Evolutionary conservation across 2,329 filamentous ascomycete species (phyloP).

Genomic region (Pseudophaeomoniella oleicola): DNA sequence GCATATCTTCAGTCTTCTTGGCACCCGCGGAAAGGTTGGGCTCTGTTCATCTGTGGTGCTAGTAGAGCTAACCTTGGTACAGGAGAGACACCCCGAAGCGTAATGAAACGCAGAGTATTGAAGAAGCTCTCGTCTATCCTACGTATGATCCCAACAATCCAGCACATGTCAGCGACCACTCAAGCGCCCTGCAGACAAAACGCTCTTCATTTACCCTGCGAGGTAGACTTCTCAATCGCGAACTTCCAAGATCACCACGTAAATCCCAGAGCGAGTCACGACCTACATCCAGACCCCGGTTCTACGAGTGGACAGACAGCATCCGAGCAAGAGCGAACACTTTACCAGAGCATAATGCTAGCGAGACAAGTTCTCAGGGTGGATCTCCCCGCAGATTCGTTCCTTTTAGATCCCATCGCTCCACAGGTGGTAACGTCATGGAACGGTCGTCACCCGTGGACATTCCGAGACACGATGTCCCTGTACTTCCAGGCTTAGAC

Average conservation of each 20-base stretch:
- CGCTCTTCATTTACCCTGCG: neutral
- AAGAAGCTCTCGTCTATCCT: constrained; percentile 1
- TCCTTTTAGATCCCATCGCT: neutral
- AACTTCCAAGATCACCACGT: neutral
- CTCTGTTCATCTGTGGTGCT: too few species aligned
- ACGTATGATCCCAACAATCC: neutral
- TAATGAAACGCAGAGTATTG: too few species aligned
- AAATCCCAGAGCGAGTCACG: neutral
- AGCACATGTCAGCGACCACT: neutral
- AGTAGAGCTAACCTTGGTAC: too few species aligned
- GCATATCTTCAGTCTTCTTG: neutral
- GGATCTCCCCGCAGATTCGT: neutral
- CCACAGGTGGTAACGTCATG: neutral
- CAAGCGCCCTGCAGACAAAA: neutral
- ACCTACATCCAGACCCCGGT: neutral
- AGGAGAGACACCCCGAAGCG: too few species aligned
- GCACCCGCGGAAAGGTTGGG: too few species aligned
- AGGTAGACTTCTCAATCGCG: neutral
- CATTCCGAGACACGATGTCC: neutral
- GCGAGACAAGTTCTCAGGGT: neutral
- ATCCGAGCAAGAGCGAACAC: neutral
- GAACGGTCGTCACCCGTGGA: neutral
- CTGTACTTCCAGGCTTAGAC: neutral
- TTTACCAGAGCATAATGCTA: neutral
- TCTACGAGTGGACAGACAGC: neutral